Percentiles rank a stretch among this genome's conserved stretches.
Evolutionary conservation across 2,329 filamentous ascomycete genomes (phyloP).

Genomic region (Alternaria postmessia): DNA sequence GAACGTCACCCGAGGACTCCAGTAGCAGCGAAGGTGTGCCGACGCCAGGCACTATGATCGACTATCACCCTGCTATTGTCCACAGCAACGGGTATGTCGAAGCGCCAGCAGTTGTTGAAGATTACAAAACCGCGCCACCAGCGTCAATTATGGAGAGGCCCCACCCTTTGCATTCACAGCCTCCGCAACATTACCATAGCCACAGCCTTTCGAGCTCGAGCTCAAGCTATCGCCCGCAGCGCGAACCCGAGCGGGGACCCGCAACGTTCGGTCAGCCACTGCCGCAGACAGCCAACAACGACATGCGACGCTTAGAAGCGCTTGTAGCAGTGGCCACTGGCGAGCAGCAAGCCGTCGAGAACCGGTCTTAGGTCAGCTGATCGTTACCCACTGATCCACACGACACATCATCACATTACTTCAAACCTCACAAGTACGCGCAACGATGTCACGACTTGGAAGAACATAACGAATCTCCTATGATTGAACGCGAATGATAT

Average conservation of each 20-base stretch:
- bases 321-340: constrained; percentile 71
- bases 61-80: constrained; percentile 62
- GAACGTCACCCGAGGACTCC: constrained; percentile 64
- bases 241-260: constrained; percentile 41
- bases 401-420: constrained; percentile 10
- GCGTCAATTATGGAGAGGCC: constrained; percentile 49
- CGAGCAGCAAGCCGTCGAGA: constrained; percentile 55
- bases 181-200: constrained; percentile 41
- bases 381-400: neutral
- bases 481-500: constrained; percentile 19
- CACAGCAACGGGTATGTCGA: constrained; percentile 60
- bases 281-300: constrained; percentile 51
- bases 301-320: constrained; percentile 67
- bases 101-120: constrained; percentile 52
- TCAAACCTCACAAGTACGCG: constrained; percentile 11
- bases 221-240: constrained; percentile 41
- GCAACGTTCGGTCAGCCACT: constrained; percentile 43
- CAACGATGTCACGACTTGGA: constrained; percentile 35
- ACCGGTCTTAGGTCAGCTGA: constrained; percentile 29
- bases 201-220: constrained; percentile 38
- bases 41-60: constrained; percentile 60
- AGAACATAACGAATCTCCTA: constrained; percentile 30
- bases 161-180: constrained; percentile 41
- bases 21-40: constrained; percentile 64
- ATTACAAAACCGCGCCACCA: constrained; percentile 47